Percentiles rank a stretch among this genome's conserved stretches.
Conservation (phyloP, 2,329 filamentous ascomycete species). For the Raffaelea deltoideospora region DNA sequence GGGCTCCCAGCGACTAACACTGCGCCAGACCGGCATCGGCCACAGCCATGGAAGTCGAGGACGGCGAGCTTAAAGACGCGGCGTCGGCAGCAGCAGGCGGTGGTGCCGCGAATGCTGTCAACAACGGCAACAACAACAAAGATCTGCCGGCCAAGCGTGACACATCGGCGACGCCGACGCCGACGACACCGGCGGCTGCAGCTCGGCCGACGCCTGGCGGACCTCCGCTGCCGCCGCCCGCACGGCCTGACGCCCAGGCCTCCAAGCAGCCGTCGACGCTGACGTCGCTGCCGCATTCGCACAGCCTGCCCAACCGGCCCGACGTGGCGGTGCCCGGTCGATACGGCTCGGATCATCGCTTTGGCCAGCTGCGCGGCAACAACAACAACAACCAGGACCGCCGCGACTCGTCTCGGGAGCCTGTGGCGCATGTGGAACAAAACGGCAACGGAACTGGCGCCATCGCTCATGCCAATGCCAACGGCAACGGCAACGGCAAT, state of each 20-base stretch:
- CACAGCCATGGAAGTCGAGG: constrained; percentile 40
- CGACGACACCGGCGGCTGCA: constrained; percentile 1
- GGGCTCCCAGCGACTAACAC: too few relatives aligned
- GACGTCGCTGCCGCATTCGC: constrained; percentile 13
- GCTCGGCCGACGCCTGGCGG: too few relatives aligned
- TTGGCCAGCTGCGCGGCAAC: constrained; percentile 11
- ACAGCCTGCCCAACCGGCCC: constrained; percentile 16
- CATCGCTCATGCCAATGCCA: too few relatives aligned
- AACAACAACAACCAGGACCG: constrained; percentile 10
- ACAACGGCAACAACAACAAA: constrained; percentile 8
- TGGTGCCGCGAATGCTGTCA: constrained; percentile 4
- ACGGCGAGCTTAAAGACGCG: constrained; percentile 56
- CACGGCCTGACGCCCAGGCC: constrained; percentile 7
- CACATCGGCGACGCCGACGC: background rate
- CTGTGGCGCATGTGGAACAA: background rate
- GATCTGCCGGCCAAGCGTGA: too few relatives aligned
- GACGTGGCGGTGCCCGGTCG: constrained; percentile 11
- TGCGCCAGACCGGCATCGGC: background rate
- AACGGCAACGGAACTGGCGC: background rate
- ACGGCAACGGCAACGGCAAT: background rate
- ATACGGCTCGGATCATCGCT: constrained; percentile 11
- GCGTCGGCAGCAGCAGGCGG: too few relatives aligned
- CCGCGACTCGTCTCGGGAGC: constrained; percentile 1
- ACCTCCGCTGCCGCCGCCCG: too few relatives aligned
- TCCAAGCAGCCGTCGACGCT: constrained; percentile 18